Evolutionary conservation across 1,139 yeast species (phyloP), one percentile per base, ranked within the genome.

Genomic region (Protomyces lactucae-debilis): DNA sequence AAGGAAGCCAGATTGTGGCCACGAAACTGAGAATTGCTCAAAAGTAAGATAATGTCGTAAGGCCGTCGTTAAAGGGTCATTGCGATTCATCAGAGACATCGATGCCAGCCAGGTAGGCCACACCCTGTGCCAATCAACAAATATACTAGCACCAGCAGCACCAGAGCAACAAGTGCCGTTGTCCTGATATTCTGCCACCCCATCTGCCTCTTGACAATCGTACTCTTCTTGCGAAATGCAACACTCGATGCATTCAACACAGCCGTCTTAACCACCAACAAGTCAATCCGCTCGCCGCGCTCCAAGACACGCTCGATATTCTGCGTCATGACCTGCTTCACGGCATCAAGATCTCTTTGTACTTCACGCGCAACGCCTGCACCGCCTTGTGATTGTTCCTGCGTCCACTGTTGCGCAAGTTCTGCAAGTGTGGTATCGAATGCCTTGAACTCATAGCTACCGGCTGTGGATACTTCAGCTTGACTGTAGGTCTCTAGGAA

Each of bases 191-290:
- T 83, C 55, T 80, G 79, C 78, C 86, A 79, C 88, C 91, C 85
- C 64, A 90, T 82, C 67, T 79, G 80, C 56, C 89, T 77, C 70
- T 83, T 83, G 45, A 89, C 82, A 63, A 80, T 80, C 36, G 82
- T 83, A 0, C 96, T 88, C 66, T 85, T 80, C 69, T 86, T 84
- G 69, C 89, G 85, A 73, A 91, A 91, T 55, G 87, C 82, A 76
- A 80, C 83, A 3, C 95, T 84, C 43, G 85, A 83, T 36, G 82
- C 80, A 69, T 87, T 88, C 74, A 90, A 80, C 64, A 85, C 79
- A 68, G 88, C 88, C 1, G 97, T 90, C 73, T 91, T 91, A 73
- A 86, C 88, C 18, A 90, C 95, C 67, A 91, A 79, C 59, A 83
- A 75, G 68, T 85, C 84, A 66, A 91, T 84, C 66, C 88, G 81